A percentile compares a stretch with the other conserved stretches of the same genome.
Conservation (phyloP, 768 basidiomycete species). For the Trichaptum fuscoviolaceum region DNA sequence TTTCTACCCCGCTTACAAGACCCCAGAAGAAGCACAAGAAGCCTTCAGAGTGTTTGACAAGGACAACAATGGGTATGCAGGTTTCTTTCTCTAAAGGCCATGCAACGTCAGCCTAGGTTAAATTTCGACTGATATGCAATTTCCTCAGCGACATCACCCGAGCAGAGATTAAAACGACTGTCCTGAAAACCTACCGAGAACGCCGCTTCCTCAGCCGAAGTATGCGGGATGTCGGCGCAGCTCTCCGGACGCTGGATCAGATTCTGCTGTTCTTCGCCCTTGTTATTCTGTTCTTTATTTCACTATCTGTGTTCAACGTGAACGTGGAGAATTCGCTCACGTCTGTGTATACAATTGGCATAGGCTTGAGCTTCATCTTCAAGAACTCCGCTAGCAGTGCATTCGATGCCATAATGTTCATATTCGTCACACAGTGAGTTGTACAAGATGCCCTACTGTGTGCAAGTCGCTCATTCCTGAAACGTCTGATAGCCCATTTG, state of each 20-base stretch:
- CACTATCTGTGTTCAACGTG: slow-evolving; percentile 67
- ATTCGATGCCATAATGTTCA: slow-evolving; percentile 78
- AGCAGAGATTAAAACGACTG: slow-evolving; percentile 64
- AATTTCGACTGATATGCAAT: background rate
- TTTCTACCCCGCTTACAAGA: slow-evolving; percentile 63
- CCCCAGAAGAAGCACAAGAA: slow-evolving; percentile 47
- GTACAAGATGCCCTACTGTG: background rate
- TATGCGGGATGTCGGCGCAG: slow-evolving; percentile 69
- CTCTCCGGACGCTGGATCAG: slow-evolving; percentile 57
- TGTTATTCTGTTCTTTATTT: slow-evolving; percentile 66
- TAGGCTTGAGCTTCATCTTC: slow-evolving; percentile 79
- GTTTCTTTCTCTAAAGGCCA: background rate
- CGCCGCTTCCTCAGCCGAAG: slow-evolving; percentile 69
- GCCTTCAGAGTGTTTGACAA: slow-evolving; percentile 76
- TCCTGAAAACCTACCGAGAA: slow-evolving; percentile 73
- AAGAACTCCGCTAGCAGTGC: slow-evolving; percentile 65
- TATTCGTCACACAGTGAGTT: slow-evolving; percentile 77
- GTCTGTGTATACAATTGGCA: slow-evolving; percentile 65
- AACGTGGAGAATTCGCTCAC: slow-evolving; percentile 59
- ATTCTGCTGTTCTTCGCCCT: slow-evolving; percentile 60
- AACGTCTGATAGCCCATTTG: slow-evolving; percentile 51
- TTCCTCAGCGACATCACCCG: slow-evolving; percentile 54
- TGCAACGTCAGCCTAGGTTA: background rate
- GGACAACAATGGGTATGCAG: slow-evolving; percentile 50
- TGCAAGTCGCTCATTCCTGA: slow-evolving; percentile 7